Evolutionary conservation across 2,329 filamentous ascomycete genomes (phyloP).

Genomic region (Apiospora aurea): DNA sequence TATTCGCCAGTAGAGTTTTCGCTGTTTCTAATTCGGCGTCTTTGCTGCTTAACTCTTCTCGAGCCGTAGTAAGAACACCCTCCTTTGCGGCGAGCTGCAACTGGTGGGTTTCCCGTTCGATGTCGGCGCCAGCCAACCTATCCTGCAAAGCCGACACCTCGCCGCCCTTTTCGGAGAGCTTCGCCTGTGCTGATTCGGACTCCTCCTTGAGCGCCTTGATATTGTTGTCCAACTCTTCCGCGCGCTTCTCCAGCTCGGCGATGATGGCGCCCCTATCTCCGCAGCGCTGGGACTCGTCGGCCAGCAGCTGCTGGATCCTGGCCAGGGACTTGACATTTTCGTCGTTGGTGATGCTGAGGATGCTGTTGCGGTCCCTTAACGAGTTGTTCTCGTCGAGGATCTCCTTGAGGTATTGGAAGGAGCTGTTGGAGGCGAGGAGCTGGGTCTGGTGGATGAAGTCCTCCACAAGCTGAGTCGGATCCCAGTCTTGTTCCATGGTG

Average conservation of each 20-base stretch:
- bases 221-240: background rate
- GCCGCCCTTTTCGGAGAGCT: background rate
- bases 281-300: conserved; percentile 22
- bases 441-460: conserved; percentile 26
- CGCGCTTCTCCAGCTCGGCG: conserved; percentile 2
- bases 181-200: background rate
- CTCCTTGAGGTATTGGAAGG: conserved; percentile 25
- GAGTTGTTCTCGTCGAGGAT: conserved; percentile 27
- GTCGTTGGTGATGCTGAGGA: conserved; percentile 27
- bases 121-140: conserved; percentile 18
- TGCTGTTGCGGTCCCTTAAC: conserved; percentile 24
- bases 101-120: conserved; percentile 20
- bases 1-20: background rate
- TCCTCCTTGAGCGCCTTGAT: conserved; percentile 18
- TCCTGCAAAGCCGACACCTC: background rate
- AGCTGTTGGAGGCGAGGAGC: conserved; percentile 18
- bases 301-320: conserved; percentile 25
- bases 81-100: background rate
- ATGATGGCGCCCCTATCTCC: conserved; percentile 22
- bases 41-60: conserved; percentile 2
- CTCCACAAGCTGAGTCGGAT: conserved; percentile 25
- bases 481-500: conserved; percentile 21
- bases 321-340: conserved; percentile 24
- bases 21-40: conserved; percentile 8
- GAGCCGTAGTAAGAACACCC: background rate